Evolutionary conservation across 164 flowering plant genomes (phyloP).

Genomic region (Platanus orientalis): DNA sequence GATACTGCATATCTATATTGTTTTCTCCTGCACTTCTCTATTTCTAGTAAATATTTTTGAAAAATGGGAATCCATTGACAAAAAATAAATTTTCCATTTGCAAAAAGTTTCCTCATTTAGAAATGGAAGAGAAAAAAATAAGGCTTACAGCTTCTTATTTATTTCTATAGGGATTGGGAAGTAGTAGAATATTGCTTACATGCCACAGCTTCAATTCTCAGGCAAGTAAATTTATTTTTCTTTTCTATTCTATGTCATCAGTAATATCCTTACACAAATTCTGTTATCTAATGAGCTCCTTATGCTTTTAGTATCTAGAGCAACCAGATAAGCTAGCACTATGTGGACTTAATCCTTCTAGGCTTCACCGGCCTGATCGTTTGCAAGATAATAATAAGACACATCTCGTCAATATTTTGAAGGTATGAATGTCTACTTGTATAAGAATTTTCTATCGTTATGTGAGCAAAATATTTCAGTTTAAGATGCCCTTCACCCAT

Average conservation of each 20-base stretch:
- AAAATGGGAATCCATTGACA: too few relatives aligned
- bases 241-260: not conserved
- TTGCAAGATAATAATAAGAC: conserved; percentile 58
- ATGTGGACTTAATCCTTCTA: conserved; percentile 77
- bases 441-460: not conserved
- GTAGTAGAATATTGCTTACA: conserved; percentile 58
- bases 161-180: conserved; percentile 49
- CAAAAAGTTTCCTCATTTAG: not conserved
- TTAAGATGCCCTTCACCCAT: not conserved
- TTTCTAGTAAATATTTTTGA: not conserved
- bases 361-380: conserved; percentile 71
- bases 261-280: conserved; percentile 4
- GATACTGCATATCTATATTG: not conserved
- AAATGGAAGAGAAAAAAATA: not conserved
- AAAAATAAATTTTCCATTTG: not conserved
- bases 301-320: conserved; percentile 46
- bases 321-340: conserved; percentile 67
- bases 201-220: conserved; percentile 55
- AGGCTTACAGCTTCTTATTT: not conserved
- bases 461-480: not conserved
- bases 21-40: not conserved
- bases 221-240: conserved; percentile 30
- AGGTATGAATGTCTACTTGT: conserved; percentile 36
- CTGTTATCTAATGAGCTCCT: conserved; percentile 3
- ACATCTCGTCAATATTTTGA: conserved; percentile 63